Evolutionary conservation across 768 basidiomycete genomes (phyloP).

Genomic region (Phylloporus sp.): DNA sequence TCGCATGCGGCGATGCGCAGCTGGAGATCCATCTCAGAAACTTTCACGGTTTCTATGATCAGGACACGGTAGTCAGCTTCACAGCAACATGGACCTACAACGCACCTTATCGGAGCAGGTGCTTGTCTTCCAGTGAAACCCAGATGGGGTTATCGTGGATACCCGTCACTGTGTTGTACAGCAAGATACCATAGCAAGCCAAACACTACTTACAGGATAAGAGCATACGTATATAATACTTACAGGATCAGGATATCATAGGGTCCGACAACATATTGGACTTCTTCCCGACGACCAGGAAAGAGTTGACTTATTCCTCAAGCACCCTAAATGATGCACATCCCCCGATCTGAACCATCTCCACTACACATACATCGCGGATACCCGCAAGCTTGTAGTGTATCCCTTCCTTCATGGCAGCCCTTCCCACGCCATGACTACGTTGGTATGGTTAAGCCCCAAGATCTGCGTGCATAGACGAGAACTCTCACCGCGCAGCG

Average conservation of each 20-base stretch:
- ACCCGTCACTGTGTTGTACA: constrained; percentile 8
- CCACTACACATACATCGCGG: background rate
- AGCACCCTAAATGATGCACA: background rate
- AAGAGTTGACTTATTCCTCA: constrained; percentile 1
- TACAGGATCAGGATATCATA: background rate
- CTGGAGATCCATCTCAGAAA: background rate
- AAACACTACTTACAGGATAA: constrained; percentile 2
- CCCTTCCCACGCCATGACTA: background rate
- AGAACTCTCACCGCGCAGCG: background rate
- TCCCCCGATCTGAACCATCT: background rate
- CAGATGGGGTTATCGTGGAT: background rate
- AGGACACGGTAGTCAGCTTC: background rate
- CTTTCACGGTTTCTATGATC: constrained; percentile 3
- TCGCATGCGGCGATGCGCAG: constrained; percentile 2
- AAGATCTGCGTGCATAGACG: background rate
- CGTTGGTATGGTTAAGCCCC: background rate
- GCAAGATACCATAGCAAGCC: constrained; percentile 5
- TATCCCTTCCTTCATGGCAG: background rate
- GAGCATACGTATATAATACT: background rate
- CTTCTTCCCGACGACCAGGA: background rate
- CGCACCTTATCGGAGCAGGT: constrained; percentile 4
- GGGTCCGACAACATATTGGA: background rate
- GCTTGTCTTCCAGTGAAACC: constrained; percentile 10
- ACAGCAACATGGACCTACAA: constrained; percentile 24
- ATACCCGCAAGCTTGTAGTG: background rate